phyloP scores from a whole-genome alignment of 306 rosid genomes.

The Pachyrhizus erosus region DNA sequence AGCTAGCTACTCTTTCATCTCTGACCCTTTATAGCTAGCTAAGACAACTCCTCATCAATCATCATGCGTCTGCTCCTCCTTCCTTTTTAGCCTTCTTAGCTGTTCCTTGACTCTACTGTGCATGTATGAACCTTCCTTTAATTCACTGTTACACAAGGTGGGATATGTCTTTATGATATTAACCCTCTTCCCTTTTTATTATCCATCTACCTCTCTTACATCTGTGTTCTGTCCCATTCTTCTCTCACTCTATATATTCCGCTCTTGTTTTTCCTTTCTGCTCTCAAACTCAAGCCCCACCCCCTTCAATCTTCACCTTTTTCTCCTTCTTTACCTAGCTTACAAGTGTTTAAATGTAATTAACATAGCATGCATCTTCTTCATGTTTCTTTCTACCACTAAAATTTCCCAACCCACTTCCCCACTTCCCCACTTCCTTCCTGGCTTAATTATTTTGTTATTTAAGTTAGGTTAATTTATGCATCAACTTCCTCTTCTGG shows the following conservation, averaged over 20 bases:
- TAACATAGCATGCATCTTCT: background rate
- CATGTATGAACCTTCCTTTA: slow-evolving; percentile 44
- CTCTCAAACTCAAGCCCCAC: background rate
- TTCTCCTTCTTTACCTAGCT: background rate
- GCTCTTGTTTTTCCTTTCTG: background rate
- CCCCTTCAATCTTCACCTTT: background rate
- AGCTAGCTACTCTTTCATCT: slow-evolving; percentile 47
- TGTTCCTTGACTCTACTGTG: slow-evolving; percentile 32
- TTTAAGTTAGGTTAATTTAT: background rate
- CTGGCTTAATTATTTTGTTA: background rate
- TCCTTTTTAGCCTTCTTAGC: slow-evolving; percentile 56
- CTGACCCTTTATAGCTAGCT: slow-evolving; percentile 44
- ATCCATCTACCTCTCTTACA: background rate
- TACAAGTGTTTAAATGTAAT: background rate
- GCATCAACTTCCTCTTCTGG: background rate
- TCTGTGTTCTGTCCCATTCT: background rate
- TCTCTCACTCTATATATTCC: slow-evolving; percentile 20
- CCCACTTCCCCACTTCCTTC: background rate
- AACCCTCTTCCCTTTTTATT: background rate
- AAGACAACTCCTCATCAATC: slow-evolving; percentile 40
- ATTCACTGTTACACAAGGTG: slow-evolving; percentile 49
- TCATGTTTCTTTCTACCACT: background rate
- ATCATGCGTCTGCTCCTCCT: slow-evolving; percentile 46
- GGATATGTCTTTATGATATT: slow-evolving; percentile 31
- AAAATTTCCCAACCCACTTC: background rate